Evolutionary conservation across 164 flowering plant species (phyloP), one percentile per base, ranked within the genome.

Genomic region (Vitis rupestris): DNA sequence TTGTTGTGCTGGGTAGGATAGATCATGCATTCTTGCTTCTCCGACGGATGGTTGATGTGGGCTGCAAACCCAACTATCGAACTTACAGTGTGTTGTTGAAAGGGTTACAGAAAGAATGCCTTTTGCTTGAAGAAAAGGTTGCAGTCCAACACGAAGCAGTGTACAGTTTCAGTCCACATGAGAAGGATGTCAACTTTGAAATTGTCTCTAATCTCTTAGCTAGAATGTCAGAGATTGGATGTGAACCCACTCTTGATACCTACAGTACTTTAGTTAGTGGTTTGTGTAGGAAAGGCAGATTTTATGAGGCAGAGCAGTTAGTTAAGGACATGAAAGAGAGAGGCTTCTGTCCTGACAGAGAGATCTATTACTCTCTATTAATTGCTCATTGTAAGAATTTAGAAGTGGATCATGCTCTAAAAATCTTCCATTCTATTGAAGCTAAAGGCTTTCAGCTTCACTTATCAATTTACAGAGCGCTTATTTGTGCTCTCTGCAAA

Each of bases 1-100:
- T 84, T 76, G 84, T 87, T 61, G 70, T 69, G 71, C 70, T 82
- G 65, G 90, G 88, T 71, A 81, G 74, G 80, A 27, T 90, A 63
- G 84, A 88, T 72, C 80, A 76, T 70, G 92, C 94, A 65, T 86
- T 90, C 66, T 67, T 67, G 50, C 83, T 92, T 81, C 64, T 87
- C 30, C 75, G 47, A 64, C 69, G 61, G 61, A 90, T 92, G 96
- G 52, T 78, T 61, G 61, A 63, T 67, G 64, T 59, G 8, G 89
- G 87, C 56, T 86, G 86, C 74, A 66, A 70, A 74, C 97, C 97
- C 9, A 90, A 87, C 70, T 90, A 84, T 69, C 83, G 87, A 63
- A 92, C 96, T 48, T 88, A 69, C 62, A 23, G 61, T 55, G 89
- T 82, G 8, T 79, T 92, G 83, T 16, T 90, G 44, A 92, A 89